Conservation (phyloP, 495 filamentous ascomycete genomes). For the Eremomyces bilateralis region DNA sequence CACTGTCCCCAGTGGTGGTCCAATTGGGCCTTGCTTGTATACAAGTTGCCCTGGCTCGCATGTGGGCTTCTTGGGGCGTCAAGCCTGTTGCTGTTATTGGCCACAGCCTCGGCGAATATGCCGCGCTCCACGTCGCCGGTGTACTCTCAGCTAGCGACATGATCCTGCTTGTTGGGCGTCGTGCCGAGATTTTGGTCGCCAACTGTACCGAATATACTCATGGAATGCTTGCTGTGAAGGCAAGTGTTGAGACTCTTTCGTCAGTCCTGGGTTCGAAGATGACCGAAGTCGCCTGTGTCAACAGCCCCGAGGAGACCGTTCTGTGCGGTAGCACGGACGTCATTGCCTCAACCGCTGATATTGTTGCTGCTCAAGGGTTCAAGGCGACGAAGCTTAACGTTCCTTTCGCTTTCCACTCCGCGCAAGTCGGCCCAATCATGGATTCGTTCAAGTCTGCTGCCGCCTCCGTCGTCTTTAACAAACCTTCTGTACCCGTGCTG, state of each 20-base stretch:
- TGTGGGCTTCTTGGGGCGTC: slow-evolving; percentile 65
- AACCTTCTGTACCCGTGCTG: slow-evolving; percentile 19
- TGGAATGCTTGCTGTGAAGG: slow-evolving; percentile 29
- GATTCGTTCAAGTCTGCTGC: slow-evolving; percentile 22
- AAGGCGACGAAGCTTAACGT: slow-evolving; percentile 28
- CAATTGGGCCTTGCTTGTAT: slow-evolving; percentile 61
- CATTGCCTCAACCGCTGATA: slow-evolving; percentile 15
- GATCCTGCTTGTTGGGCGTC: slow-evolving; percentile 57
- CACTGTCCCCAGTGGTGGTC: slow-evolving; percentile 50
- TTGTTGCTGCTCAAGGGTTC: slow-evolving; percentile 23
- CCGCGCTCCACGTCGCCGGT: slow-evolving; percentile 61
- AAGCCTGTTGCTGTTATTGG: slow-evolving; percentile 58
- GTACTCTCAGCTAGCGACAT: slow-evolving; percentile 60
- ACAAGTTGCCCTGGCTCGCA: slow-evolving; percentile 65
- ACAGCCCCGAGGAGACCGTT: slow-evolving; percentile 25
- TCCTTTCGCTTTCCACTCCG: slow-evolving; percentile 32
- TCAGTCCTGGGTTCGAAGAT: slow-evolving; percentile 19
- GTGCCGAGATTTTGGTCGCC: slow-evolving; percentile 52
- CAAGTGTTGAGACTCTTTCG: slow-evolving; percentile 17
- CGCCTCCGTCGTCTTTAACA: slow-evolving; percentile 21
- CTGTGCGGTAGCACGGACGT: slow-evolving; percentile 19
- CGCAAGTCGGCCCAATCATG: slow-evolving; percentile 29
- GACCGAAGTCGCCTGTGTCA: slow-evolving; percentile 26
- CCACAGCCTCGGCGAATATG: slow-evolving; percentile 77
- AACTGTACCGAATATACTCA: slow-evolving; percentile 54